Base-by-base conservation (phyloP, 208 protist genomes). In the Leishmania guyanensis region DNA sequence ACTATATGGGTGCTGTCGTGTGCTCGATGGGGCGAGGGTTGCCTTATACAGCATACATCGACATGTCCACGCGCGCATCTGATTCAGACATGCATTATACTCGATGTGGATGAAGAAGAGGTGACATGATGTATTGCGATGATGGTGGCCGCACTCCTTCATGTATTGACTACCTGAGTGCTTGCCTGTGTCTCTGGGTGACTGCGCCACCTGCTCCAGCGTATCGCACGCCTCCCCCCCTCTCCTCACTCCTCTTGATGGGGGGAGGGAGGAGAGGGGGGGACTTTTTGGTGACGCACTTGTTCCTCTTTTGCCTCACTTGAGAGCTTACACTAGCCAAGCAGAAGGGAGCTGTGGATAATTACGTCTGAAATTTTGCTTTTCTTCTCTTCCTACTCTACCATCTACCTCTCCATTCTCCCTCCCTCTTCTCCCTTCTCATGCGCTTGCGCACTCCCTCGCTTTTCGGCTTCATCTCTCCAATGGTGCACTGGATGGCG, bases 141-240 rank as follows among this genome's bases (percentile, higher is more conserved):
- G 58, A 6, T 64, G 17, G 54, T 58, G 43, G 4, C 43, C 43
- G 43, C 43, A 46, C 43, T 46, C 8, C 26, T 64, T 64, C 26
- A 3, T n/a, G 26, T 64, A 64, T 64, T 29, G 14, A 64, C 26
- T n/a, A 26, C 12, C 9, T 71, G 75, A 54, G 22, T 69, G 60
- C 71, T 29, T 78, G 75, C 53, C 22, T 78, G 75, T 78, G 75
- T 78, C 51, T 43, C 29, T 62, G 60, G 9, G 33, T 81, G n/a
- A 46, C 43, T 64, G 58, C 3, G 58, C 58, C 26, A 64, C 26
- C 29, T 10, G 58, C 58, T 64, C 58, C 58, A 10, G 58, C 14
- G 26, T 29, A 64, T 10, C 58, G 58, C 58, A 3, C 20, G 26
- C 9, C 43, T 20, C 33, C 39, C 33, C 17, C 5, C 17, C 65